Percentiles rank a stretch among this genome's conserved stretches.
Evolutionary conservation across 768 basidiomycete genomes (phyloP).

Genomic region (Suillus decipiens): DNA sequence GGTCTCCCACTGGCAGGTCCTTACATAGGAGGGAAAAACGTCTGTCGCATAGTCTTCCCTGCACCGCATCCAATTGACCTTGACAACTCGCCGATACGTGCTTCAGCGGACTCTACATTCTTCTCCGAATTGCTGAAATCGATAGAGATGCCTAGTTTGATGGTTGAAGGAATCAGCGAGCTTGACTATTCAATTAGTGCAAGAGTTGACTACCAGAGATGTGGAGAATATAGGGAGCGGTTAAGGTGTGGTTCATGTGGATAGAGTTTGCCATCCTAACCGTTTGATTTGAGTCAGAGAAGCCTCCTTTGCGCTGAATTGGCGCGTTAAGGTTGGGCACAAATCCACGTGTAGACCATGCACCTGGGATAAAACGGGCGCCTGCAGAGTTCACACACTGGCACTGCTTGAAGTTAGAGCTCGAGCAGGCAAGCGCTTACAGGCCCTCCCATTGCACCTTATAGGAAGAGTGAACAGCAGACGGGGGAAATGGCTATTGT

Average conservation of each 20-base stretch:
- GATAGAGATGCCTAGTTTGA: background rate
- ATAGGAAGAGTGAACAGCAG: too few relatives aligned
- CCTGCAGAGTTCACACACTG: constrained; percentile 1
- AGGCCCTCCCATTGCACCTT: too few relatives aligned
- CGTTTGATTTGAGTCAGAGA: background rate
- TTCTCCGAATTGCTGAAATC: background rate
- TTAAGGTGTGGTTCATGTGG: background rate
- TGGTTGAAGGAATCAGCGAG: background rate
- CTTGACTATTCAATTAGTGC: background rate
- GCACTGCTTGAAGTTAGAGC: too few relatives aligned
- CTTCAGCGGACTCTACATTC: background rate
- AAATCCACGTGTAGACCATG: background rate
- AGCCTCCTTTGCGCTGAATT: background rate
- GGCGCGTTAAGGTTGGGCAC: background rate
- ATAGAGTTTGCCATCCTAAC: background rate
- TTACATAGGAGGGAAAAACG: background rate
- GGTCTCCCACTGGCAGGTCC: background rate
- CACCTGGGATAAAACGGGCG: background rate
- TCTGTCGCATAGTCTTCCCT: background rate
- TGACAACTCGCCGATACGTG: background rate
- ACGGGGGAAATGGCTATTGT: too few relatives aligned
- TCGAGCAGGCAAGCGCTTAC: too few relatives aligned
- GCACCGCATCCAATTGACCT: background rate
- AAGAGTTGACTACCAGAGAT: background rate
- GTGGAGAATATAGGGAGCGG: background rate